phyloP scores from a whole-genome alignment of 371 early-diverging fungal species.

The Mortierella sp. region DNA sequence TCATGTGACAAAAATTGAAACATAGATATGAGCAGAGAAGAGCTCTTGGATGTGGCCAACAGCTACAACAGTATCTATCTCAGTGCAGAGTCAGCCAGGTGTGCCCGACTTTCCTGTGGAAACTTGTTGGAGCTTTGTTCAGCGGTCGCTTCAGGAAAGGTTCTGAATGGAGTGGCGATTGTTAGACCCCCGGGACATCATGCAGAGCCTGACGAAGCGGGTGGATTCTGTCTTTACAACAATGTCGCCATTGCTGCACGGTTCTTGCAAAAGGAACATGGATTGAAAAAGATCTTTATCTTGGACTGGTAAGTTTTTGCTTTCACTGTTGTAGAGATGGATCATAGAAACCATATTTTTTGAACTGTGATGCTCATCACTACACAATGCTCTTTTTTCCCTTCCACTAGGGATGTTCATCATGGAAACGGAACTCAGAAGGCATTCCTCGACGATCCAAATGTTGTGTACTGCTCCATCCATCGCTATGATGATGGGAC shows the following conservation, averaged over 20 bases:
- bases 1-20: not conserved
- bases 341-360: no score
- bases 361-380: no score
- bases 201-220: slow-evolving; percentile 78
- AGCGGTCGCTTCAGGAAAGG: slow-evolving; percentile 72
- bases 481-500: slow-evolving; percentile 86
- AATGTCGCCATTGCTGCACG: slow-evolving; percentile 89
- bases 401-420: slow-evolving; percentile 85
- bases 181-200: slow-evolving; percentile 95
- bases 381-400: no score
- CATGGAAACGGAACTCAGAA: slow-evolving; percentile 95
- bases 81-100: slow-evolving; percentile 72
- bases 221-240: slow-evolving; percentile 93
- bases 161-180: slow-evolving; percentile 87
- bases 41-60: slow-evolving; percentile 55
- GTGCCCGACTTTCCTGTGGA: slow-evolving; percentile 79
- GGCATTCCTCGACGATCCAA: slow-evolving; percentile 80
- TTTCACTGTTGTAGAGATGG: not conserved
- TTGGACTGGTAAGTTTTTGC: slow-evolving; percentile 82
- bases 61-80: slow-evolving; percentile 80
- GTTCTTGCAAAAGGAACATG: slow-evolving; percentile 62
- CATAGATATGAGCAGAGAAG: slow-evolving; percentile 46
- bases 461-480: slow-evolving; percentile 87
- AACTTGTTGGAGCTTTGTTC: slow-evolving; percentile 81
- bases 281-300: slow-evolving; percentile 77